Evolutionary conservation across 202 grass and related monocot genomes (phyloP).

Genomic region (Musa balbisiana): DNA sequence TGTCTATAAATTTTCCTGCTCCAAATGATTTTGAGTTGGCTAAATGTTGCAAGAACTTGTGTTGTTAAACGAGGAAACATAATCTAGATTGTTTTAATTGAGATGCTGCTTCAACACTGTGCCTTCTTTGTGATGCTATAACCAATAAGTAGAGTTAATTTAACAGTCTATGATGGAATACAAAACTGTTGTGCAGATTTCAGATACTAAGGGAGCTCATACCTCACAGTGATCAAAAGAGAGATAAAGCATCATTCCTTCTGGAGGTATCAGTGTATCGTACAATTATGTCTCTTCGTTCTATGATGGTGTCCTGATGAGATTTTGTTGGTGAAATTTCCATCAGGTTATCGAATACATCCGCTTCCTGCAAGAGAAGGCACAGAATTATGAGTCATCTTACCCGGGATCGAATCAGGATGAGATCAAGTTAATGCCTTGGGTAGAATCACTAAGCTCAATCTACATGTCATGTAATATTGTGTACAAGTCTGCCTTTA

Average conservation of each 20-base stretch:
- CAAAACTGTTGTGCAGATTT: conserved; percentile 52
- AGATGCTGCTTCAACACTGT: no score
- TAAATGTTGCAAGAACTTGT: no score
- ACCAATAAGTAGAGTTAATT: no score
- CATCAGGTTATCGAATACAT: conserved; percentile 95
- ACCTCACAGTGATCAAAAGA: conserved; percentile 93
- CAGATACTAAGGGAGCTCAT: conserved; percentile 92
- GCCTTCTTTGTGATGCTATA: no score
- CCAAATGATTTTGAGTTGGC: no score
- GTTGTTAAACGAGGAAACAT: no score
- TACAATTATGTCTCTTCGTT: not conserved
- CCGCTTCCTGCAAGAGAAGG: conserved; percentile 95
- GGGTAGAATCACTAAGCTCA: conserved; percentile 39
- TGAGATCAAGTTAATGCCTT: conserved; percentile 74
- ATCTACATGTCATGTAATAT: not conserved
- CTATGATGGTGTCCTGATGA: not conserved
- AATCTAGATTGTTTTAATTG: no score
- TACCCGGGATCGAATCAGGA: conserved; percentile 84
- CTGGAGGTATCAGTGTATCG: conserved; percentile 46
- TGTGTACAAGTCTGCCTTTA: not conserved
- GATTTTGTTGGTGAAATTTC: not conserved
- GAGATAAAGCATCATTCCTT: conserved; percentile 97
- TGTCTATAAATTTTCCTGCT: no score
- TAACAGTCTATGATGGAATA: not conserved
- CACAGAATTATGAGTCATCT: conserved; percentile 47